Percentiles rank a stretch among this genome's conserved stretches.
Evolutionary conservation across 148 eudicot species (phyloP).

Genomic region (Rhododendron ovatum): DNA sequence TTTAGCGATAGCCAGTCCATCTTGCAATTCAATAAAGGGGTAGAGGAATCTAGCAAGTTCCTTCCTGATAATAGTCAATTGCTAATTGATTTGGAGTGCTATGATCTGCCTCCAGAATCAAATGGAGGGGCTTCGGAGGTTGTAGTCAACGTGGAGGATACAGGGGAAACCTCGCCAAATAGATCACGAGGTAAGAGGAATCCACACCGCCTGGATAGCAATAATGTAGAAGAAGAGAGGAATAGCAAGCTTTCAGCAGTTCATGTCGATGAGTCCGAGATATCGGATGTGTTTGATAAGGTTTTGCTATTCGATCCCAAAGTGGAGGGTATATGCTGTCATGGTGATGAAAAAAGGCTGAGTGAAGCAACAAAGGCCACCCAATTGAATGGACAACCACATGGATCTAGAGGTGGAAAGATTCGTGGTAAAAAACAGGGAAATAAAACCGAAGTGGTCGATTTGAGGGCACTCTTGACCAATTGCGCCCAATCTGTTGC

Average conservation of each 20-base stretch:
- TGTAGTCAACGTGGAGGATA: slow-evolving; percentile 29
- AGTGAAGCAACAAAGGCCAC: background rate
- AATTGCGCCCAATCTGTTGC: slow-evolving; percentile 61
- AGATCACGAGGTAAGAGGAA: slow-evolving; percentile 44
- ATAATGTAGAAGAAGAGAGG: slow-evolving; percentile 34
- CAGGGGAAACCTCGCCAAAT: slow-evolving; percentile 18
- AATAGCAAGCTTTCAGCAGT: slow-evolving; percentile 36
- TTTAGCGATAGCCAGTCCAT: slow-evolving; percentile 34
- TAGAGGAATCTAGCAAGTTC: slow-evolving; percentile 54
- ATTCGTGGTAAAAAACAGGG: slow-evolving; percentile 27
- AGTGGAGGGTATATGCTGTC: slow-evolving; percentile 1
- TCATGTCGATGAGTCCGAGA: slow-evolving; percentile 38
- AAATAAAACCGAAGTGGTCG: slow-evolving; percentile 32
- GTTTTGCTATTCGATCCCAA: slow-evolving; percentile 42
- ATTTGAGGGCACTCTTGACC: slow-evolving; percentile 40
- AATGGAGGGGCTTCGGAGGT: slow-evolving; percentile 4
- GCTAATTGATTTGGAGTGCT: slow-evolving; percentile 27
- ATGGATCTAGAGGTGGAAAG: slow-evolving; percentile 20
- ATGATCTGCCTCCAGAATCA: slow-evolving; percentile 20
- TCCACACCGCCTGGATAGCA: slow-evolving; percentile 33
- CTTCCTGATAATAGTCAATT: slow-evolving; percentile 27
- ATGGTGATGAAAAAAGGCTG: background rate
- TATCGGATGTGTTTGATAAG: slow-evolving; percentile 55
- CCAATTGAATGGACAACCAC: slow-evolving; percentile 12
- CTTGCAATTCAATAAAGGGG: slow-evolving; percentile 43